A percentile compares a stretch with the other conserved stretches of the same genome.
These are phyloP conservation scores for Aspergillus sp. DNA, from an alignment of 2,329 filamentous ascomycete species.

Conservation along the genomic window DNA sequence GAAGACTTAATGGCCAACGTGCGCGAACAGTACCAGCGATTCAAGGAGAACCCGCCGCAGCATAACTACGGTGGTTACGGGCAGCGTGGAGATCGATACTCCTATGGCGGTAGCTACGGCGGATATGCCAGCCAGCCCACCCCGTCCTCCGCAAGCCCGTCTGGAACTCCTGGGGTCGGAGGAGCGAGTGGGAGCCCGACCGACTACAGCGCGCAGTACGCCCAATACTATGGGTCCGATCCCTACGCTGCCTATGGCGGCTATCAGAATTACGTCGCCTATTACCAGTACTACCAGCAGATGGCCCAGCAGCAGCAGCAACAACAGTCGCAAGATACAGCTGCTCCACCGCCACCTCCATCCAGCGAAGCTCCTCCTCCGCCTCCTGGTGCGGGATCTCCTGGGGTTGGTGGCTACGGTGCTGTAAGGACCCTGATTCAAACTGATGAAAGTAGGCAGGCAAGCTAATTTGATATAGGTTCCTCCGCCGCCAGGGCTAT, in stretches of 20 bases:
- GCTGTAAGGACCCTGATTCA: slow-evolving; percentile 48
- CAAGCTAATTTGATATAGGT: slow-evolving; percentile 26
- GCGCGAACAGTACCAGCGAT: slow-evolving; percentile 78
- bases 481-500: slow-evolving; percentile 45
- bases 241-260: slow-evolving; percentile 89
- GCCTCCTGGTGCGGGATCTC: slow-evolving; percentile 39
- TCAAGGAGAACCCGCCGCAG: slow-evolving; percentile 69
- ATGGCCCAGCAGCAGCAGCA: slow-evolving; percentile 44
- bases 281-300: slow-evolving; percentile 64
- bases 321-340: slow-evolving; percentile 31
- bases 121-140: slow-evolving; percentile 23
- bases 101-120: slow-evolving; percentile 26
- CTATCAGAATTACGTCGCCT: slow-evolving; percentile 60
- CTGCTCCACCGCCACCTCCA: slow-evolving; percentile 47
- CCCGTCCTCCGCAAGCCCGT: slow-evolving; percentile 19
- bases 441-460: no score
- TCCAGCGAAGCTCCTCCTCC: slow-evolving; percentile 47
- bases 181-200: slow-evolving; percentile 28
- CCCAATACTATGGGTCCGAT: slow-evolving; percentile 69
- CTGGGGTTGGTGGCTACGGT: slow-evolving; percentile 52
- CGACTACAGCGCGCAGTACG: slow-evolving; percentile 74
- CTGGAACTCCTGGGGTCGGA: slow-evolving; percentile 18
- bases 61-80: slow-evolving; percentile 53
- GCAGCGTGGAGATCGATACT: slow-evolving; percentile 40
- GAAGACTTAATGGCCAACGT: slow-evolving; percentile 81